Evolutionary conservation across 106 monocot species (phyloP), one percentile per base, ranked within the genome.

Genomic region (Allium sativum): DNA sequence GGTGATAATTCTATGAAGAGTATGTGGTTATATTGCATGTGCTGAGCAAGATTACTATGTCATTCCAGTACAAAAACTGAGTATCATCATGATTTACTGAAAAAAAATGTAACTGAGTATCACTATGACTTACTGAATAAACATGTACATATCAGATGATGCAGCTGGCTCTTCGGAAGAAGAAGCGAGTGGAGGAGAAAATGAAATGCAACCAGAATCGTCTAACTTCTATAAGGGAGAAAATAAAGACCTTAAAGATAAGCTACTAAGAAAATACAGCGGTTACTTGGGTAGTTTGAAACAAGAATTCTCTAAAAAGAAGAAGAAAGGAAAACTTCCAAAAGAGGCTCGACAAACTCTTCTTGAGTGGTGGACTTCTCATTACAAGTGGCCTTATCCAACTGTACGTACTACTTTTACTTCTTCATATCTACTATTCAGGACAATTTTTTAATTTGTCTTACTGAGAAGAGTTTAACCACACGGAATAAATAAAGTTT

Each of bases 301-400:
- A 59, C 79, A 91, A 69, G 81, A 86, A 65, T 67, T 86, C 21
- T 78, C 76, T 4, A 86, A 81, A 68, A 87, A 87, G 70, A 87
- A 71, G 70, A 91, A 90, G 74, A 90, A 86, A 79, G 90, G 90
- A 1, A 91, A 91, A 62, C 77, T 91, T 12, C 90, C 90, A 10
- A 91, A 86, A 48, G 90, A 91, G 52, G 90, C 90, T n/a, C 68
- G 85, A n/a, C 79, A 80, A 65, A 81, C 82, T 50, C 75, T 91
- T 53, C 77, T 91, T 9, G 82, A 68, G 62, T 91, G 90, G 90
- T 91, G 90, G 86, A 85, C 77, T 56, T 16, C 78, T 70, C 90
- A 91, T 64, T 82, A 86, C 56, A 91, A 86, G 61, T 91, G 90
- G 86, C 86, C 86, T 10, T 91, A 91, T 45, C 90, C 90, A 12